Base-by-base conservation (phyloP, 169 alveolate genomes). In the Plasmodium blacklocki region DNA sequence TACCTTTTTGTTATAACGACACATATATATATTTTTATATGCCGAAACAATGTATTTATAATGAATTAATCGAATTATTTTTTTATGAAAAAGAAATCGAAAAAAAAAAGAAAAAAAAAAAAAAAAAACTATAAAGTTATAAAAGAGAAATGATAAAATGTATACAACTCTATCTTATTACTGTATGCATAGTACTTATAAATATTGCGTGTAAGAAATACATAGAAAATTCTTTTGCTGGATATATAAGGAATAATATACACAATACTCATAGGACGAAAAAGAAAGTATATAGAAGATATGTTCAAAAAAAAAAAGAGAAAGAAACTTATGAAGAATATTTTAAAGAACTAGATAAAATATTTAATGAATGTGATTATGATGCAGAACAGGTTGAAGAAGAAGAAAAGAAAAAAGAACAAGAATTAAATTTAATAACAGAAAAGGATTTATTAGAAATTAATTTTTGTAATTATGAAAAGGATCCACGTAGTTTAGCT, bases 381-480 rank as follows among this genome's bases (percentile, higher is more conserved):
- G 89, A 78, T 18, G 80, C 47, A 39, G 56, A 78, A 56, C 72
- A 78, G 29, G 75, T 78, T n/a, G 80, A 66, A 47, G 72, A 78
- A 66, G 89, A 78, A 45, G 89, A 78, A 70, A 78, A 45, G n/a
- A 67, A 71, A 43, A 78, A 66, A 11, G 89, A 78, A 59, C 59
- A 67, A 12, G 72, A 78, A 54, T 59, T 78, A 47, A 73, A 78
- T 23, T 58, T 59, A 15, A 21, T 67, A 26, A 32, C 63, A 12
- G 89, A 78, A 70, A 66, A 78, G 43, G 89, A 78, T 21, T 59
- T 78, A 32, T 71, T 78, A 12, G 78, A 78, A 6, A 70, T 78
- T 19, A 78, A 78, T 66, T 78, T 78, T 45, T 66, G 89, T 52
- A 78, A 78, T 58, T 78, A 66, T 78, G 89, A 78, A 70, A 78